phyloP scores from a whole-genome alignment of 345 rosid genomes.

The Noccaea bulbosa region DNA sequence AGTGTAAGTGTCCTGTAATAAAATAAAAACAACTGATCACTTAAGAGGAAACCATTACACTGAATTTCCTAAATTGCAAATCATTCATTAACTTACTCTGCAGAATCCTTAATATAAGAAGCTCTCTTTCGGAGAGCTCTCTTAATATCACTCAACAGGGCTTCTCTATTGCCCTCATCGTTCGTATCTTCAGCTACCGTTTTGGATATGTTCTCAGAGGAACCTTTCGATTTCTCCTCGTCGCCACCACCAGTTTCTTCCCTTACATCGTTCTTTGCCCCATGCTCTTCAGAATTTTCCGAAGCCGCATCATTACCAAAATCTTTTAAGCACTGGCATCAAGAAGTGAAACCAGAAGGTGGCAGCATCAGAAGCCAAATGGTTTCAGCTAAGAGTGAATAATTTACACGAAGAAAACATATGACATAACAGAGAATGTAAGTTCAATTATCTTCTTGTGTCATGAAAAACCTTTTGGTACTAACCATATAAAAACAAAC shows the following conservation, averaged over 20 bases:
- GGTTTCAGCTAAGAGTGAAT: neutral
- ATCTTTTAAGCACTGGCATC: slow-evolving; percentile 49
- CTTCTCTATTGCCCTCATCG: slow-evolving; percentile 47
- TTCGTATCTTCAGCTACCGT: slow-evolving; percentile 43
- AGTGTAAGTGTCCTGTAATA: slow-evolving; percentile 63
- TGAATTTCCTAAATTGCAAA: neutral
- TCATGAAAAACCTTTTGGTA: neutral
- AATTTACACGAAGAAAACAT: neutral
- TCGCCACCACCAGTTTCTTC: slow-evolving; percentile 31
- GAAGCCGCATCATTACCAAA: slow-evolving; percentile 49
- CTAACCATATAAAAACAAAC: neutral
- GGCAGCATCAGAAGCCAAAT: neutral
- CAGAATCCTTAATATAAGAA: slow-evolving; percentile 64
- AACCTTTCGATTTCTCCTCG: slow-evolving; percentile 28
- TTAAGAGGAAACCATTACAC: neutral
- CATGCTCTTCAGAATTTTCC: slow-evolving; percentile 51
- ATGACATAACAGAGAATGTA: neutral
- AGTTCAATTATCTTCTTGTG: neutral
- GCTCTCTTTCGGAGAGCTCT: slow-evolving; percentile 65
- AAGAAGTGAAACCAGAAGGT: neutral
- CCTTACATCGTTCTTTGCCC: slow-evolving; percentile 48
- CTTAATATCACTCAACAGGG: slow-evolving; percentile 54
- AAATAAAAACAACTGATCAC: neutral
- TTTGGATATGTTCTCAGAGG: slow-evolving; percentile 52
- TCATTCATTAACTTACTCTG: slow-evolving; percentile 57